Percentiles rank a stretch among this genome's conserved stretches.
Conservation (phyloP, 352 stramenopile genomes). For the Phytophthora cryptogea region DNA sequence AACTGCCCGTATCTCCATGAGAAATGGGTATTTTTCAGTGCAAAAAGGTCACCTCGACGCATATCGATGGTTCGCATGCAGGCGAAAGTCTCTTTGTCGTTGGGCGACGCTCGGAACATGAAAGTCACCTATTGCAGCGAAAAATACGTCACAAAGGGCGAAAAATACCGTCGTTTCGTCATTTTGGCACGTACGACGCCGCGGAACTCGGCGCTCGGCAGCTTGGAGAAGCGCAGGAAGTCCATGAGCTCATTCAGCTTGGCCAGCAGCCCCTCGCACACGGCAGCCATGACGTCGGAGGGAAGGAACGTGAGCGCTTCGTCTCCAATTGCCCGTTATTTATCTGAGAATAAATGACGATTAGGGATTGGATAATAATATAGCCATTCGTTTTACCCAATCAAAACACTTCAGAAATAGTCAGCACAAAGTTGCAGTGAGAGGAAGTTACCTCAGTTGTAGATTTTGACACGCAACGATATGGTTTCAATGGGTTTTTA, state of each 20-base stretch:
- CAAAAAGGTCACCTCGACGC: constrained; percentile 45
- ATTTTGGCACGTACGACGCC: constrained; percentile 47
- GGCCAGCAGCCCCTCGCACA: constrained; percentile 73
- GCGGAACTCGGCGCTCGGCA: constrained; percentile 48
- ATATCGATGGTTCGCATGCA: constrained; percentile 84
- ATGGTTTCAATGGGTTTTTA: constrained; percentile 8
- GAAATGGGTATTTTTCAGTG: constrained; percentile 3
- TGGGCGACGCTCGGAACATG: constrained; percentile 63
- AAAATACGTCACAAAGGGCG: constrained; percentile 3
- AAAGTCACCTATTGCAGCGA: constrained; percentile 70
- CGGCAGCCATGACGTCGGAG: constrained; percentile 26
- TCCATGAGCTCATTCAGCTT: constrained; percentile 88
- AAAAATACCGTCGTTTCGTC: background rate
- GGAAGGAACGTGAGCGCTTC: background rate
- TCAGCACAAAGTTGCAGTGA: constrained; percentile 17
- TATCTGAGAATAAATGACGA: constrained; percentile 16
- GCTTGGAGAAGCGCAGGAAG: constrained; percentile 73
- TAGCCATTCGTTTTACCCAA: constrained; percentile 2
- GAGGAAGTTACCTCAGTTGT: background rate
- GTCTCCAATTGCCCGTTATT: constrained; percentile 3
- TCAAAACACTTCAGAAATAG: constrained; percentile 4
- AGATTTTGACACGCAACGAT: background rate
- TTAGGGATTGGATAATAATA: constrained; percentile 7
- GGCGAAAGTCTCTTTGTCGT: constrained; percentile 48
- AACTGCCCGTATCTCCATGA: background rate